Evolutionary conservation across 208 protist species (phyloP), one percentile per base, ranked within the genome.

Genomic region (Strigomonas culicis): DNA sequence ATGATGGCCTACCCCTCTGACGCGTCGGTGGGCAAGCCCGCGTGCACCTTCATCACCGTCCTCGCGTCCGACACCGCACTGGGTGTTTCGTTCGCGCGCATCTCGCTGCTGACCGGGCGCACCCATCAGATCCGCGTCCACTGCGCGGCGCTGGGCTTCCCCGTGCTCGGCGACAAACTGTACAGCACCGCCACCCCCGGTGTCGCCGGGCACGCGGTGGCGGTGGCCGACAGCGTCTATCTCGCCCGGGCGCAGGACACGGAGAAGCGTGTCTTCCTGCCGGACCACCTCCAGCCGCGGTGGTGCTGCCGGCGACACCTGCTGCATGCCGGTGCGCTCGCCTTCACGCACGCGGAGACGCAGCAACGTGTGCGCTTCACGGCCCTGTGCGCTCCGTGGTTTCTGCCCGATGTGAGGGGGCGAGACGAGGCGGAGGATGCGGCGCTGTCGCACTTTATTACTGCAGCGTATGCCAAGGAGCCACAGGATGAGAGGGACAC

Each of bases 81-180:
- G 19, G 63, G 66, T 10, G 52, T 93, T 2, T 85, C 80, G 17
- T 62, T 89, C n/a, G 88, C 78, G 2, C 34, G 77, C 31, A 75
- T 91, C 10, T 74, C 79, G 44, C 76, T 96, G 56, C 64, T 91
- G 15, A 88, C 81, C 4, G 87, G 87, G 15, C 55, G 84, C 31
- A 93, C 80, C 1, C 87, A 93, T 68, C 87, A 93, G 46, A 93
- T 93, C 59, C 78, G 87, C 17, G 56, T 93, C 19, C 87, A 93
- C 66, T 85, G 79, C 51, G 82, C 80, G 0, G 75, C 85, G 19
- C 8, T 89, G 0, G 87, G 84, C 4, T 84, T 66, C 44, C 84
- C 87, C 30, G 69, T 93, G 24, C 68, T 93, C 17, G 87, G 87
- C 0, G 87, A 93, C 62, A 93, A 93, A 63, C 77, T 97, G 2